These are phyloP conservation scores for Venturiaceae sp. DNA, from an alignment of 2,329 filamentous ascomycete genomes.

Conservation along the genomic window DNA sequence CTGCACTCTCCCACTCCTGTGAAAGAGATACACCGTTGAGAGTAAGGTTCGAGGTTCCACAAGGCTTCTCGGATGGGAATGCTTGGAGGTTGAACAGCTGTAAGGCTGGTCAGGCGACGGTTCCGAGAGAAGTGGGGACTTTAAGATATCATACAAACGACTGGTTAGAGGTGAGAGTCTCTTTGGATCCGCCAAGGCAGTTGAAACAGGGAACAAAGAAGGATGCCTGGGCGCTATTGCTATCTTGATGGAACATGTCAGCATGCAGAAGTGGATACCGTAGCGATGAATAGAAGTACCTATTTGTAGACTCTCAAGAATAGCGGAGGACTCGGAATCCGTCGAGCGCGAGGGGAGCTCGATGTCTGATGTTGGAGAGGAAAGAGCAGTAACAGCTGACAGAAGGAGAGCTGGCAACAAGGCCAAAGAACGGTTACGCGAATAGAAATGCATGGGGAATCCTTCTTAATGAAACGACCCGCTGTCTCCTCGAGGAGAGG, in stretches of 20 bases:
- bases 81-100: slow-evolving; percentile 33
- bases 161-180: background rate
- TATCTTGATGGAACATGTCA: slow-evolving; percentile 3
- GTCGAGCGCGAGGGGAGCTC: background rate
- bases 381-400: background rate
- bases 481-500: background rate
- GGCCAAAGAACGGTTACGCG: background rate
- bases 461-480: background rate
- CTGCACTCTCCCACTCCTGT: slow-evolving; percentile 12
- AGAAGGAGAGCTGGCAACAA: slow-evolving; percentile 1
- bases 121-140: background rate
- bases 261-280: background rate
- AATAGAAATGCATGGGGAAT: slow-evolving; percentile 4
- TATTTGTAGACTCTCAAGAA: slow-evolving; percentile 3
- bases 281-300: background rate
- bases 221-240: slow-evolving; percentile 23
- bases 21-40: slow-evolving; percentile 25
- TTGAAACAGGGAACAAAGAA: slow-evolving; percentile 30
- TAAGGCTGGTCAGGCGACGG: slow-evolving; percentile 5
- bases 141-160: slow-evolving; percentile 1
- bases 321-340: background rate
- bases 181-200: background rate
- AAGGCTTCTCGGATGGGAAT: slow-evolving; percentile 25
- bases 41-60: slow-evolving; percentile 30
- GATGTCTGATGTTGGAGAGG: background rate